Evolutionary conservation across 129 eudicot genomes (phyloP).

Genomic region (Lonicera japonica): DNA sequence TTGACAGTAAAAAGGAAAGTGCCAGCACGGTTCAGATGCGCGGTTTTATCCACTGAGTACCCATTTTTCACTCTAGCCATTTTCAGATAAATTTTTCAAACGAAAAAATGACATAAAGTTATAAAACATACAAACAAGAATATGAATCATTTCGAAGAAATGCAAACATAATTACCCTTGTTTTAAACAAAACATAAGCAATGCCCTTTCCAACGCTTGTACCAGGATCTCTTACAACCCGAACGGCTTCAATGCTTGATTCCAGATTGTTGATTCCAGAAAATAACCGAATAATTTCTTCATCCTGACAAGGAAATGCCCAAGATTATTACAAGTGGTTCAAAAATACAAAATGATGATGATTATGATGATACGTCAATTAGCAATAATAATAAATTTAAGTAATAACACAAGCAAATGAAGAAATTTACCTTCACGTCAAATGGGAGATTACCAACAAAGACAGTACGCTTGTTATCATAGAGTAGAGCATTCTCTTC

Average conservation of each 20-base stretch:
- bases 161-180: conserved; percentile 47
- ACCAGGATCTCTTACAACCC: conserved; percentile 85
- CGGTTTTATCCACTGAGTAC: no score
- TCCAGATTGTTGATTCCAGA: conserved; percentile 46
- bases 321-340: background rate
- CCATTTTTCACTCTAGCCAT: no score
- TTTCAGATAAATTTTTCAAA: no score
- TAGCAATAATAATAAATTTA: no score
- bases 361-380: no score
- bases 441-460: conserved; percentile 90
- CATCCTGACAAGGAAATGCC: conserved; percentile 43
- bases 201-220: conserved; percentile 93
- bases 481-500: conserved; percentile 52
- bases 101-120: no score
- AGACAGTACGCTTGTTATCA: conserved; percentile 80
- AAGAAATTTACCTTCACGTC: conserved; percentile 70
- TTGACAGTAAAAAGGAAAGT: no score
- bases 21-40: no score
- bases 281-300: conserved; percentile 83
- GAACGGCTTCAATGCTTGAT: conserved; percentile 79
- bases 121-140: no score
- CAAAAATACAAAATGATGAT: background rate
- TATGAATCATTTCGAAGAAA: no score
- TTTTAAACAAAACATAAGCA: conserved; percentile 82
- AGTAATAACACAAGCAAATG: no score